Base-by-base conservation (phyloP, 2,329 filamentous ascomycete genomes). In the Cylindrodendrum hubeiense region DNA sequence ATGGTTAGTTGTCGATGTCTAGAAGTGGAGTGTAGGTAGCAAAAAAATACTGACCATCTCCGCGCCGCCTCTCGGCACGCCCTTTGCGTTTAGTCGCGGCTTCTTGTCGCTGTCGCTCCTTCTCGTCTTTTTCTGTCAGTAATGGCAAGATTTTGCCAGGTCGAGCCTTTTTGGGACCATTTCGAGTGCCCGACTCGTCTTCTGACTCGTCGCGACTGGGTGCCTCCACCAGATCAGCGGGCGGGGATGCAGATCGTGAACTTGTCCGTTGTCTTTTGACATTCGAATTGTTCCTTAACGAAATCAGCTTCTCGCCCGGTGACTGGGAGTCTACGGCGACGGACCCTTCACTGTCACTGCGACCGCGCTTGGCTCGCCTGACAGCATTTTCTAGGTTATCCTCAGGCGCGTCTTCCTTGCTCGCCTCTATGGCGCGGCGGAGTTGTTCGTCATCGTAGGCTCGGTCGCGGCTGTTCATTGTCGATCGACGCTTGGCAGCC, bases 381-480 rank as follows among this genome's bases (percentile, higher is more conserved):
- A 82, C 86, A 41, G 83, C 83, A 56, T 85, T 85, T 37, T 91
- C 89, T 13, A 67, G 44, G 15, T 78, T 76, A 34, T 85, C 79
- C 12, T 84, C 83, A 13, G 83, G 80, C 51, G 87, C 89, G 46
- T 97, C 93, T 75, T 93, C 91, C 81, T 95, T 98, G 83, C 96
- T 99, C 67, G 97, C 95, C 79, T 98, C 95, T 72, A 99, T 94
- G 30, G 95, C 96, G 71, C 93, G 89, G 59, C 94, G 89, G 41
- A 99, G 80, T 74, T 95, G 91, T 73, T 97, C 95, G 80, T 99
- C 96, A 70, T 98, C 95, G 74, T 98, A 98, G 22, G 94, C 95
- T 44, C 95, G 95, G 78, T 94, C 92, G 67, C 95, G 90, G 78
- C 96, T 99, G 77, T 98, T 97, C 94, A 98, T 98, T 7, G 96